These are phyloP conservation scores for Malus hybrid DNA, from an alignment of 331 rosid species.

Conservation along the genomic window DNA sequence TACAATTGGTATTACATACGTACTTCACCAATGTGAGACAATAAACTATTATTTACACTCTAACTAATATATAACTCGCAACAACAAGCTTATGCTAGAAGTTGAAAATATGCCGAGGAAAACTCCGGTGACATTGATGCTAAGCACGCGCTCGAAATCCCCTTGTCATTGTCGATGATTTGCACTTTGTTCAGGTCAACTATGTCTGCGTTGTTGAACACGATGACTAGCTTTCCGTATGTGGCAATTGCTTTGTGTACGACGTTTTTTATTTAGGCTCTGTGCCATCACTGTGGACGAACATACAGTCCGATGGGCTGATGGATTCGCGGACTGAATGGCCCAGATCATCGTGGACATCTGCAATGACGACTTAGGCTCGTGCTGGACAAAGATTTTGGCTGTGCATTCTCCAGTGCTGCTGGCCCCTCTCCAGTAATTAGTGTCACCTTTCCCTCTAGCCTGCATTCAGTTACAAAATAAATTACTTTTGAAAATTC, in stretches of 20 bases:
- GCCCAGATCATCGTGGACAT: slow-evolving; percentile 61
- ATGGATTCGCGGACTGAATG: slow-evolving; percentile 17
- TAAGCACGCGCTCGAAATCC: slow-evolving; percentile 60
- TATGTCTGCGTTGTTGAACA: slow-evolving; percentile 78
- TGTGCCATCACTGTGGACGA: slow-evolving; percentile 52
- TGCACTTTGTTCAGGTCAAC: slow-evolving; percentile 32
- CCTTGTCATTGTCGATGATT: slow-evolving; percentile 53
- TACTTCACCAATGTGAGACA: too few relatives aligned
- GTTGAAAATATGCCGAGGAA: slow-evolving; percentile 30
- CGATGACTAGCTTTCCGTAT: slow-evolving; percentile 59
- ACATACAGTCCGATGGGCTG: slow-evolving; percentile 26
- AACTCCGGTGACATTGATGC: slow-evolving; percentile 55
- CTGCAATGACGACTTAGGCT: slow-evolving; percentile 55
- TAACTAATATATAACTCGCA: too few relatives aligned
- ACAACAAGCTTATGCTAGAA: too few relatives aligned
- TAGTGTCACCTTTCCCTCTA: slow-evolving; percentile 63
- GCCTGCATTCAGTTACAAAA: slow-evolving; percentile 15
- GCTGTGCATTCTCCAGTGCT: slow-evolving; percentile 59
- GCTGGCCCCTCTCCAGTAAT: slow-evolving; percentile 69
- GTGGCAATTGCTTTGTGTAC: slow-evolving; percentile 24
- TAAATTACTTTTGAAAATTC: too few relatives aligned
- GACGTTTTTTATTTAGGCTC: slow-evolving; percentile 39
- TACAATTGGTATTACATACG: too few relatives aligned
- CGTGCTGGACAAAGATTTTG: slow-evolving; percentile 38
- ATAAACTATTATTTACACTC: too few relatives aligned